Conservation (phyloP, 768 basidiomycete genomes). For the Suillus cothurnatus region DNA sequence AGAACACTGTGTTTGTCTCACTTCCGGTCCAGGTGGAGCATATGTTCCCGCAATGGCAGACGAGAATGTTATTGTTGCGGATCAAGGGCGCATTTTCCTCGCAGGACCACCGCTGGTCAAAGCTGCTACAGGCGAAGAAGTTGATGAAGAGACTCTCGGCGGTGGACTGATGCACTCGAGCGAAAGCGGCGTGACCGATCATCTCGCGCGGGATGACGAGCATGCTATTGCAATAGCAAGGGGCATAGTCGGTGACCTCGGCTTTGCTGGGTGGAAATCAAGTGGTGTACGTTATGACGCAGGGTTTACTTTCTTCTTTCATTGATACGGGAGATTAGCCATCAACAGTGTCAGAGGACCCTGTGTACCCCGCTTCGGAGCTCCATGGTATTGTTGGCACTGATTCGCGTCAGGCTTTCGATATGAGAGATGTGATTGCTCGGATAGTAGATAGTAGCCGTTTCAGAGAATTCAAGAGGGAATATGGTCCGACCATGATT, state of each 20-base stretch:
- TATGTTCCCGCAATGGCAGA: slow-evolving; percentile 98
- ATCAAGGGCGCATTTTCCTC: slow-evolving; percentile 92
- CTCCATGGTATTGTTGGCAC: slow-evolving; percentile 92
- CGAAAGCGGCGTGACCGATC: slow-evolving; percentile 90
- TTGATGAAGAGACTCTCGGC: slow-evolving; percentile 91
- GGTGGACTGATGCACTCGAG: slow-evolving; percentile 91
- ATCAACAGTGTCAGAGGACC: slow-evolving; percentile 60
- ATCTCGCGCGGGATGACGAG: slow-evolving; percentile 82
- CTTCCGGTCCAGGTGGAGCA: slow-evolving; percentile 63
- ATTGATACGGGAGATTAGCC: slow-evolving; percentile 45
- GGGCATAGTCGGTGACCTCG: slow-evolving; percentile 76
- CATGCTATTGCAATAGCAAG: slow-evolving; percentile 83
- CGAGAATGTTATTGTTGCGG: slow-evolving; percentile 87
- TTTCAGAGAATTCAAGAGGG: slow-evolving; percentile 95
- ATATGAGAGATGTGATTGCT: slow-evolving; percentile 93
- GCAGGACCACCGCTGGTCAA: slow-evolving; percentile 95
- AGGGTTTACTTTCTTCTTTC: slow-evolving; percentile 2
- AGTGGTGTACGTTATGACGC: slow-evolving; percentile 44
- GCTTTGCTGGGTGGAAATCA: slow-evolving; percentile 55
- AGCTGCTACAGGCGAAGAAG: slow-evolving; percentile 90
- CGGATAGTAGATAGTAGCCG: slow-evolving; percentile 89
- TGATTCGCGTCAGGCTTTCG: slow-evolving; percentile 85
- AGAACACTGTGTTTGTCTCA: slow-evolving; percentile 5
- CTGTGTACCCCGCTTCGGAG: slow-evolving; percentile 78
- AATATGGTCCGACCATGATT: slow-evolving; percentile 88